These are phyloP conservation scores for Pichia ethanolica DNA, from an alignment of 805 yeast genomes.

Conservation along the genomic window DNA sequence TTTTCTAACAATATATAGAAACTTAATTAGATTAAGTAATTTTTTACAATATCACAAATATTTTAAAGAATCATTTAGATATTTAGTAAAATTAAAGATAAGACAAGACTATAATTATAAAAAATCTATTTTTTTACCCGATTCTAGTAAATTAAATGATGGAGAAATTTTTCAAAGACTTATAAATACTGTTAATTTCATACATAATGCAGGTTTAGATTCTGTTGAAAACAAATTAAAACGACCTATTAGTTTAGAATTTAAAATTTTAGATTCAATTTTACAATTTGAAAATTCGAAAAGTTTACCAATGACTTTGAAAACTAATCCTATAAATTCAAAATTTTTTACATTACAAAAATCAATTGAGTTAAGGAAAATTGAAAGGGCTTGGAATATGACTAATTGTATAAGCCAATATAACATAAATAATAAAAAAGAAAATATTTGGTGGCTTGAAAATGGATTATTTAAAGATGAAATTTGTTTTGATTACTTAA, in stretches of 20 bases:
- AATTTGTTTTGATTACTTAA: slow-evolving; percentile 12
- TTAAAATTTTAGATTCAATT: slow-evolving; percentile 13
- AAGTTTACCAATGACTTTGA: neutral
- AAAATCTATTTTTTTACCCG: slow-evolving; percentile 6
- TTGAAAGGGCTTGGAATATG: slow-evolving; percentile 3
- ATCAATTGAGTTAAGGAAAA: slow-evolving; percentile 6
- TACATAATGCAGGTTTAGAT: slow-evolving; percentile 20
- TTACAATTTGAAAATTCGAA: slow-evolving; percentile 20
- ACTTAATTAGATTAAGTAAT: slow-evolving; percentile 12
- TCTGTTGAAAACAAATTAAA: slow-evolving; percentile 1
- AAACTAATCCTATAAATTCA: neutral
- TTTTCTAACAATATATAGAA: slow-evolving; percentile 16
- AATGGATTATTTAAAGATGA: slow-evolving; percentile 5
- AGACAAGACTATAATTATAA: slow-evolving; percentile 18
- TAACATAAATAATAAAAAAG: neutral
- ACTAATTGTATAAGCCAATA: too few relatives aligned
- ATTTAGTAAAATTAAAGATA: slow-evolving; percentile 15
- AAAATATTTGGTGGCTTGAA: slow-evolving; percentile 5
- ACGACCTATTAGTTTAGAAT: slow-evolving; percentile 10
- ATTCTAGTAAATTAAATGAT: neutral
- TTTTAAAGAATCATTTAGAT: slow-evolving; percentile 3
- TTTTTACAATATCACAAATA: slow-evolving; percentile 9
- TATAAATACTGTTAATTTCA: slow-evolving; percentile 21
- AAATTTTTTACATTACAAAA: slow-evolving; percentile 4
- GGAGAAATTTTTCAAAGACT: slow-evolving; percentile 13